Base-by-base conservation (phyloP, 495 filamentous ascomycete genomes). In the Neurospora tetrasperma region DNA sequence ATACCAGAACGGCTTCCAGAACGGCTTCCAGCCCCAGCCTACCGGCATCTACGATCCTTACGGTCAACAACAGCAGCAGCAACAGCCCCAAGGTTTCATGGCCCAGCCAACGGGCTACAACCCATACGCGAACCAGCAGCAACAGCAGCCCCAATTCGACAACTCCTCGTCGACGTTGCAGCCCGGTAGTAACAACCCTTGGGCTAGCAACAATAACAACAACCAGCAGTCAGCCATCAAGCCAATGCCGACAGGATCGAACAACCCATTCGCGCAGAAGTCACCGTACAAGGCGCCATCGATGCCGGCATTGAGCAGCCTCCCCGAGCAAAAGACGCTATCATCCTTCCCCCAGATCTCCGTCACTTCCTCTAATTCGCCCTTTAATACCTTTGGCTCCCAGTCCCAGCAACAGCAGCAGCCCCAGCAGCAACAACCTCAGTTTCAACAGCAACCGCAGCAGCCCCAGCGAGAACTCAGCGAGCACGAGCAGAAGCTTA, bases 121-220 rank as follows among this genome's bases (percentile, higher is more conserved):
- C 74, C 92, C 92, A 3, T 94, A 92, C 77, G 87, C 86, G 68
- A 85, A 86, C 76, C 86, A 87, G 69, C 85, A 85, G 73, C 75
- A 81, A 27, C 85, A 84, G 70, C 84, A 82, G 72, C 84, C 84
- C 73, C 85, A 85, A 69, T 76, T 81, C 72, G 77, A 79, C 81
- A 83, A 71, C 82, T 84, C 74, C 84, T 86, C 70, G 85, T 86
- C 85, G 73, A 86, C 85, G 69, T 82, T 86, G 18, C 87, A 90
- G 62, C 85, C 93, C 66, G 94, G 93, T 40, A 94, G 87, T 78
- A 94, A 97, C 83, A 98, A 98, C 80, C 95, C 95, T 10, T 93
- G 91, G 88, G 88, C 88, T 8, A 84, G 79, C 69, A 82, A 81
- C 70, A 86, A 85, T 71, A 86, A 85, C 71, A 82, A 77, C 71